phyloP scores from a whole-genome alignment of 1,284 basidiomycete genomes.

The Ceratobasidium sp. region DNA sequence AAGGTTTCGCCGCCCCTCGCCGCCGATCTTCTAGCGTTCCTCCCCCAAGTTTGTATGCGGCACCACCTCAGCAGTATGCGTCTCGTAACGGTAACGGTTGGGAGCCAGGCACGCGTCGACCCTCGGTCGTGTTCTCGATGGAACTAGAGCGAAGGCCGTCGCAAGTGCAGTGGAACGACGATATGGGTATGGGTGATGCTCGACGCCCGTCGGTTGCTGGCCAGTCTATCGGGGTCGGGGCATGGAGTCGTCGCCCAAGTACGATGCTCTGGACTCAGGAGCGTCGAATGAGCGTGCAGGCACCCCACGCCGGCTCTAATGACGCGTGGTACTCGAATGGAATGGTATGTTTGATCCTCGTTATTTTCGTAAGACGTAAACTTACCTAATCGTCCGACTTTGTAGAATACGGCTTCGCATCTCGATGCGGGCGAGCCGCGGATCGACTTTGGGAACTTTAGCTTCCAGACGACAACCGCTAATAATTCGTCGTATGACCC shows the following conservation, averaged over 20 bases:
- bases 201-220: slow-evolving; percentile 23
- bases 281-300: slow-evolving; percentile 35
- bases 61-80: not conserved
- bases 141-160: slow-evolving; percentile 33
- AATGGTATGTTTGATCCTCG: slow-evolving; percentile 20
- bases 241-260: slow-evolving; percentile 22
- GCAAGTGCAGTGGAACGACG: slow-evolving; percentile 39
- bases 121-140: slow-evolving; percentile 35
- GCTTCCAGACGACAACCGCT: slow-evolving; percentile 32
- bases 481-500: slow-evolving; percentile 1
- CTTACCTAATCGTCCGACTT: not conserved
- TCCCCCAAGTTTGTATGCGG: slow-evolving; percentile 37
- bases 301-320: not conserved
- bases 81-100: slow-evolving; percentile 2
- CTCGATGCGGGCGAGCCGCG: slow-evolving; percentile 10
- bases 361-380: not conserved
- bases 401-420: slow-evolving; percentile 22
- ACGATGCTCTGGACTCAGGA: slow-evolving; percentile 25
- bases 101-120: slow-evolving; percentile 17
- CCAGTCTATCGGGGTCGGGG: not conserved
- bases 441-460: slow-evolving; percentile 38
- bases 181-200: slow-evolving; percentile 38
- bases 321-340: slow-evolving; percentile 28
- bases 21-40: slow-evolving; percentile 35
- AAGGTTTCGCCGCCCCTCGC: slow-evolving; percentile 12